These are phyloP conservation scores for Penicillium longicatenatum DNA, from an alignment of 495 filamentous ascomycete species.

Conservation along the genomic window DNA sequence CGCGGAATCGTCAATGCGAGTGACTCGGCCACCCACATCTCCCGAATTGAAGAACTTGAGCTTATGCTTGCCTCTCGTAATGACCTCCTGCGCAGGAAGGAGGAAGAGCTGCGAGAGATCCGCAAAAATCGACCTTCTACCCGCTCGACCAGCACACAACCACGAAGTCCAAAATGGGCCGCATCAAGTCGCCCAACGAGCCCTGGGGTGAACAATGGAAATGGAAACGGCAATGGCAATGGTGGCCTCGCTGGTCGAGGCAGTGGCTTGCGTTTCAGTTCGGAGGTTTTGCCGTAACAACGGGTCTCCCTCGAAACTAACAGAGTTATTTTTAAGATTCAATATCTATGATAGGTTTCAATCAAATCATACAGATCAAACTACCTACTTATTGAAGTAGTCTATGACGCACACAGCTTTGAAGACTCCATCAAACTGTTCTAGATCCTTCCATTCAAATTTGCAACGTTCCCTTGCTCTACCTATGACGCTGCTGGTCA, in stretches of 20 bases:
- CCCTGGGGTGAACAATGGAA: constrained; percentile 39
- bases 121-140: constrained; percentile 50
- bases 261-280: constrained; percentile 45
- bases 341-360: neutral
- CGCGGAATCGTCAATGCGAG: constrained; percentile 52
- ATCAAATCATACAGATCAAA: neutral
- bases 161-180: constrained; percentile 46
- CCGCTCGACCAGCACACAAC: constrained; percentile 49
- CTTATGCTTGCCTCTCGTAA: constrained; percentile 39
- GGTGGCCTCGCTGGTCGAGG: constrained; percentile 33
- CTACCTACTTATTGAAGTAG: neutral
- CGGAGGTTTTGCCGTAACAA: constrained; percentile 30
- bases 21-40: constrained; percentile 36
- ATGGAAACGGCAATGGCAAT: constrained; percentile 32
- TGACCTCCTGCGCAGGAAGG: constrained; percentile 56
- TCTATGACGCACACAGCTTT: constrained; percentile 20
- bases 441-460: neutral
- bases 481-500: neutral
- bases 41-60: constrained; percentile 54
- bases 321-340: neutral
- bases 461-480: neutral
- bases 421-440: neutral
- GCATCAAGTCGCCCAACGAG: constrained; percentile 47
- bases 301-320: neutral
- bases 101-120: constrained; percentile 62